Percentiles rank a stretch among this genome's conserved stretches.
Evolutionary conservation across 2,329 filamentous ascomycete species (phyloP).

Genomic region (Sclerotinia borealis): DNA sequence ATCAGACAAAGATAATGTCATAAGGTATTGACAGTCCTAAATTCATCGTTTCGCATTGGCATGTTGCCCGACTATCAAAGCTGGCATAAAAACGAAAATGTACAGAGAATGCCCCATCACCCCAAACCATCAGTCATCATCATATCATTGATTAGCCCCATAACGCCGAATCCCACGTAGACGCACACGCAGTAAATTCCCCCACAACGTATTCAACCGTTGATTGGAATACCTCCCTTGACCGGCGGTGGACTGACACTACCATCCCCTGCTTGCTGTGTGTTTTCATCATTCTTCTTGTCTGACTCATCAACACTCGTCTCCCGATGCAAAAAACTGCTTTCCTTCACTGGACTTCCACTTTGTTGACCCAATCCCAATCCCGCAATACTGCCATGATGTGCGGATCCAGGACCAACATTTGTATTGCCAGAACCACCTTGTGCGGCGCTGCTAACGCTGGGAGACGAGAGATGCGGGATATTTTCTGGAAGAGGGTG

Average conservation of each 20-base stretch:
- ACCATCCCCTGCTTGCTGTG: constrained; percentile 21
- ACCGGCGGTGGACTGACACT: constrained; percentile 40
- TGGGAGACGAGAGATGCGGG: constrained; percentile 72
- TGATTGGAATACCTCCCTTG: constrained; percentile 56
- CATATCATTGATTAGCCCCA: constrained; percentile 9
- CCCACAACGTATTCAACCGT: constrained; percentile 41
- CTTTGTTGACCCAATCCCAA: constrained; percentile 45
- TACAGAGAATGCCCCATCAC: constrained; percentile 12
- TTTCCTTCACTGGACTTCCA: constrained; percentile 84
- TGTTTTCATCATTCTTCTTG: constrained; percentile 35
- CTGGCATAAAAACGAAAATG: constrained; percentile 10
- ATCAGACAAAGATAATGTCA: background rate
- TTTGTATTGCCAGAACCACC: constrained; percentile 39
- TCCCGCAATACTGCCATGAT: constrained; percentile 35
- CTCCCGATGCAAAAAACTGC: constrained; percentile 77
- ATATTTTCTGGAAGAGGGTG: constrained; percentile 95
- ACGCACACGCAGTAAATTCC: constrained; percentile 9
- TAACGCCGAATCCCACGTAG: constrained; percentile 11
- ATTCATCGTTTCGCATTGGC: constrained; percentile 5
- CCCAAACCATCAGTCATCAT: constrained; percentile 10
- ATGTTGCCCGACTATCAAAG: constrained; percentile 10
- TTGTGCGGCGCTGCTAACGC: constrained; percentile 35
- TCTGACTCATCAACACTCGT: constrained; percentile 60
- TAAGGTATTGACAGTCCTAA: background rate
- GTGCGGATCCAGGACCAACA: constrained; percentile 23